Conservation (phyloP, 768 basidiomycete species). For the Tulasnella sp. region DNA sequence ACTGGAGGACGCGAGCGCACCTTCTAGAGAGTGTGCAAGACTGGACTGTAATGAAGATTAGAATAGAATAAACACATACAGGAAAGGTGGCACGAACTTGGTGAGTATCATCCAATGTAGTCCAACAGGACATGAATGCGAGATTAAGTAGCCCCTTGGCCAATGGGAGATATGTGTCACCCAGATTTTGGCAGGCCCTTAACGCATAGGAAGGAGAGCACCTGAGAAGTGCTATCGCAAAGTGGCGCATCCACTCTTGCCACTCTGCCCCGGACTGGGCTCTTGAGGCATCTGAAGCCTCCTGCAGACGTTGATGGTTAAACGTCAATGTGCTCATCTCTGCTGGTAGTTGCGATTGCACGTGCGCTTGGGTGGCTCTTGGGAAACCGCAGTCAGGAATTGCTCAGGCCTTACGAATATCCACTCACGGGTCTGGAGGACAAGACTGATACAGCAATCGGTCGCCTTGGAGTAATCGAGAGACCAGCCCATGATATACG, state of each 20-base stretch:
- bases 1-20: slow-evolving; percentile 54
- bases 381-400: not conserved
- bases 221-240: slow-evolving; percentile 93
- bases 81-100: slow-evolving; percentile 41
- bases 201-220: slow-evolving; percentile 98
- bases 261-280: slow-evolving; percentile 76
- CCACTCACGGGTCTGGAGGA: slow-evolving; percentile 39
- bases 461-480: slow-evolving; percentile 85
- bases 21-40: slow-evolving; percentile 78
- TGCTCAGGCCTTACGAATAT: not conserved
- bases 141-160: slow-evolving; percentile 95
- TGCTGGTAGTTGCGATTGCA: slow-evolving; percentile 33
- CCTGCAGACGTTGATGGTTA: slow-evolving; percentile 94
- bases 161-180: slow-evolving; percentile 81
- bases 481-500: slow-evolving; percentile 78
- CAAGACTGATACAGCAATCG: slow-evolving; percentile 76
- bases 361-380: slow-evolving; percentile 20
- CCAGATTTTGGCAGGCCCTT: slow-evolving; percentile 87
- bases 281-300: slow-evolving; percentile 85
- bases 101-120: slow-evolving; percentile 89
- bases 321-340: slow-evolving; percentile 85
- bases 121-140: slow-evolving; percentile 97
- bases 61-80: not conserved
- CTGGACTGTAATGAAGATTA: slow-evolving; percentile 71
- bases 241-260: slow-evolving; percentile 88